Base-by-base conservation (phyloP, 31 red algal genomes). In the Odonthalia washingtoniensis region DNA sequence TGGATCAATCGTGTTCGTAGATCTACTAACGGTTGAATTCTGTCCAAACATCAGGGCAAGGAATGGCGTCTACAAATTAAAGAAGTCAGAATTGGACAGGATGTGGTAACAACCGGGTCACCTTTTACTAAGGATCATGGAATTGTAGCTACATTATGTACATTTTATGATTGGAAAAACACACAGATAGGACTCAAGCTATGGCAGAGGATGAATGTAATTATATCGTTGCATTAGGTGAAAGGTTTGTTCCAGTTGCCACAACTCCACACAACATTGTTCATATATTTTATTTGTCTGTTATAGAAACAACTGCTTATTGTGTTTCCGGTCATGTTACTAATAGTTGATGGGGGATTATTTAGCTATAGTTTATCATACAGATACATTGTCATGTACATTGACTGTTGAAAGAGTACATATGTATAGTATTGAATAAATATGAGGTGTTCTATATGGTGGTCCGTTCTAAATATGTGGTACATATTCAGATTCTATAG, bases 151-250 rank as follows among this genome's bases (percentile, higher is more conserved):
- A 89, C 93, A 57, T 97, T 91, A 34, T 84, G 90, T 31, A 65
- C 91, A 36, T 87, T 94, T 24, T 70, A 26, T 97, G 92, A 30
- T 97, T 91, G 95, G 74, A 91, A 27, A 76, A 77, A 42, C 91
- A 97, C 49, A 83, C 95, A 37, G 92, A 97, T 45, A 94, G 95
- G 95, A 93, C 88, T 21, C 77, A 85, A 61, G 44, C 60, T 40
- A 64, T 97, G 49, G 40, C 45, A 26, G 35, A n/a, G 12, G 81
- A 80, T 17, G 95, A 97, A 65, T 52, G 46, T 65, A 60, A 82
- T 41, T 76, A 52, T 26, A 76, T 83, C 6, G 53, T 97, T 30
- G 95, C 95, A n/a, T 76, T 97, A 31, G 92, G 92, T 4, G 30
- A 79, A 1, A 87, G 86, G 60, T 97, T 94, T 89, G 93, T 80